Evolutionary conservation across 202 grass and related monocot genomes (phyloP).

Genomic region (Saccharum hybrid): DNA sequence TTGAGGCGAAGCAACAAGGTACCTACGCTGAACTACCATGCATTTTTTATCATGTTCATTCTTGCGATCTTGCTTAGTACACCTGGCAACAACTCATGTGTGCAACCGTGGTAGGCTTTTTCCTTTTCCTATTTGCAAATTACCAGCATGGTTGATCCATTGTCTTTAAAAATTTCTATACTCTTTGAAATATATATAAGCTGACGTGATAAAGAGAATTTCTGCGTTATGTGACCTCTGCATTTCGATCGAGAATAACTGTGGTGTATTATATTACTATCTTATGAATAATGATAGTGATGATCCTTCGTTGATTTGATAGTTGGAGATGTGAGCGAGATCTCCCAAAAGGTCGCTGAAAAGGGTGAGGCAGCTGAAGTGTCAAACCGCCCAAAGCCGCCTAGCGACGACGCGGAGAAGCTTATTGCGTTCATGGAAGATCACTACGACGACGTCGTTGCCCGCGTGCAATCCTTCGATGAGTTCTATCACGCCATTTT

Average conservation of each 20-base stretch:
- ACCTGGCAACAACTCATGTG: too few species aligned
- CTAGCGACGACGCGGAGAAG: slow-evolving; percentile 14
- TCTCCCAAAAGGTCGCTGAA: background rate
- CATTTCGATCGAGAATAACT: too few species aligned
- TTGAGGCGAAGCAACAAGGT: slow-evolving; percentile 22
- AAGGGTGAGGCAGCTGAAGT: background rate
- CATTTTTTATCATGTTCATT: too few species aligned
- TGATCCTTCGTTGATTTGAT: background rate
- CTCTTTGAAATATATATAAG: too few species aligned
- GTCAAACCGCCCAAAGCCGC: background rate
- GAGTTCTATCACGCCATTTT: slow-evolving; percentile 60
- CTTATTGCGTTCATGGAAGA: slow-evolving; percentile 48
- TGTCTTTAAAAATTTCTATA: too few species aligned
- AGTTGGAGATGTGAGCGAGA: slow-evolving; percentile 1
- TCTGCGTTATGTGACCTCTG: too few species aligned
- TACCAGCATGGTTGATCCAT: too few species aligned
- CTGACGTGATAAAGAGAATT: too few species aligned
- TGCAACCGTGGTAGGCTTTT: too few species aligned
- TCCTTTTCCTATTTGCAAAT: too few species aligned
- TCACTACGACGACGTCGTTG: slow-evolving; percentile 28
- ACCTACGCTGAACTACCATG: background rate
- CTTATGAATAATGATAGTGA: background rate
- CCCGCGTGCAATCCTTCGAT: slow-evolving; percentile 32
- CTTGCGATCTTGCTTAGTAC: too few species aligned
- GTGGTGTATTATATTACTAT: too few species aligned